phyloP scores from a whole-genome alignment of 306 rosid species.

The Cucurbita ficifolia region DNA sequence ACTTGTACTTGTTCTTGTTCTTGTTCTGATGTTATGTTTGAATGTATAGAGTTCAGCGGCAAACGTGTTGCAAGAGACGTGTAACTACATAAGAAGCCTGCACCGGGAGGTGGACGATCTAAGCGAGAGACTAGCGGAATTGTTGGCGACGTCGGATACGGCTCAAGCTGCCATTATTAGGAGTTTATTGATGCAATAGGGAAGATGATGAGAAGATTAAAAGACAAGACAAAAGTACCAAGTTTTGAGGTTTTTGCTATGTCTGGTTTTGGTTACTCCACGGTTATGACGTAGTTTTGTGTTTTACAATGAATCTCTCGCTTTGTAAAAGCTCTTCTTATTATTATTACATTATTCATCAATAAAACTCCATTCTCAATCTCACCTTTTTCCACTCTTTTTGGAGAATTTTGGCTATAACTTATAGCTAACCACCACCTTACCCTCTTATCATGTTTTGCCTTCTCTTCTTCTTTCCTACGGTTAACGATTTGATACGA shows the following conservation, averaged over 20 bases:
- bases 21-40: not conserved
- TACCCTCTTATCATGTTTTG: too few relatives aligned
- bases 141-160: constrained; percentile 59
- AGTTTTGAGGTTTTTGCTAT: not conserved
- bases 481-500: too few relatives aligned
- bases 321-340: not conserved
- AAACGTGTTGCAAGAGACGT: constrained; percentile 67
- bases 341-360: not conserved
- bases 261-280: not conserved
- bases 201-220: not conserved
- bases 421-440: too few relatives aligned
- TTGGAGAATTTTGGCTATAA: too few relatives aligned
- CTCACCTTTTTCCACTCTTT: not conserved
- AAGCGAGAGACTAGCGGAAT: constrained; percentile 72
- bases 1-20: too few relatives aligned
- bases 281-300: not conserved
- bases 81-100: constrained; percentile 71
- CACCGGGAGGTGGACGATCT: constrained; percentile 84
- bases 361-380: not conserved
- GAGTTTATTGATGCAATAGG: constrained; percentile 56
- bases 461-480: too few relatives aligned
- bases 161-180: constrained; percentile 92
- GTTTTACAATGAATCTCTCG: not conserved
- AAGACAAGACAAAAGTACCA: not conserved
- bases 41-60: constrained; percentile 53